Evolutionary conservation across 441 rosid genomes (phyloP).

Genomic region (Mallotus japonicus): DNA sequence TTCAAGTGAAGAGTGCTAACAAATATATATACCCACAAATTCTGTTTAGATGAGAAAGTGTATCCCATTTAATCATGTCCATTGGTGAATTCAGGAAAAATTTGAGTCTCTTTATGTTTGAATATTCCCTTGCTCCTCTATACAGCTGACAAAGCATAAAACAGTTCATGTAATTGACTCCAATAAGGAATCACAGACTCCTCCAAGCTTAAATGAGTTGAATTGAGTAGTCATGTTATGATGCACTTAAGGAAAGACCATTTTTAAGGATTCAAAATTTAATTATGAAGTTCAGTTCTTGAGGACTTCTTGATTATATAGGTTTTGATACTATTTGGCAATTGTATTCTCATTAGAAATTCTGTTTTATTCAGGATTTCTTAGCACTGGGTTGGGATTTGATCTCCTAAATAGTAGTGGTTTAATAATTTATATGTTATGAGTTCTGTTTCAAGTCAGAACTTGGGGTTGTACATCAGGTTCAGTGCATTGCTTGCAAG

Average conservation of each 20-base stretch:
- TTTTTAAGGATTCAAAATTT: no score
- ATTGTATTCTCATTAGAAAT: not conserved
- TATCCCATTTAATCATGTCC: not conserved
- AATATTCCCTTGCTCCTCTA: not conserved
- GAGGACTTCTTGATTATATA: not conserved
- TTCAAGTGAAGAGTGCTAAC: no score
- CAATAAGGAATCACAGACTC: not conserved
- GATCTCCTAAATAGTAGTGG: not conserved
- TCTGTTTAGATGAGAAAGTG: not conserved
- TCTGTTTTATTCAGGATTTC: not conserved
- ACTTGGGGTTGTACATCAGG: not conserved
- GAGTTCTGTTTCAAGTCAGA: no score
- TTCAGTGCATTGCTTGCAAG: not conserved
- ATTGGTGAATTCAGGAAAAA: not conserved
- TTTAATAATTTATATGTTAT: not conserved
- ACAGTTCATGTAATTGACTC: not conserved
- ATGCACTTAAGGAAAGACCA: no score
- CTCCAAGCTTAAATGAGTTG: not conserved
- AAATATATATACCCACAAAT: not conserved
- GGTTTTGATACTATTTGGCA: not conserved
- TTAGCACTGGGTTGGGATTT: not conserved
- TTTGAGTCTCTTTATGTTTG: slow-evolving; percentile 1
- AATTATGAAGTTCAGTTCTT: no score
- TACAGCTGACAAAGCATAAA: not conserved
- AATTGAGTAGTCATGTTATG: not conserved